These are phyloP conservation scores for Coelastrella sp. DNA, from an alignment of 139 green algal species.

Conservation along the genomic window DNA sequence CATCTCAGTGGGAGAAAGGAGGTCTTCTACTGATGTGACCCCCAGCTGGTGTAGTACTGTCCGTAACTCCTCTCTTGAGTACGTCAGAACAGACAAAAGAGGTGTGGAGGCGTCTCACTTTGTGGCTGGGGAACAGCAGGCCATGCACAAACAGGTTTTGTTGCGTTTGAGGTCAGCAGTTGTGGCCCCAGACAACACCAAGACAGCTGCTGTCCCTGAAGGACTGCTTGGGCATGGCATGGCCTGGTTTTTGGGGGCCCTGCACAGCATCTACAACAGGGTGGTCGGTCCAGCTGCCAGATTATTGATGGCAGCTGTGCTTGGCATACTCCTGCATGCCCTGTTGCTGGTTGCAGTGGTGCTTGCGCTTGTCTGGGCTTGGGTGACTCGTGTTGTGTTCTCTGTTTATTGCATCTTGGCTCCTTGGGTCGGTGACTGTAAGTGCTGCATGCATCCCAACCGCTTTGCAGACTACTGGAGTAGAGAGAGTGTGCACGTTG, in stretches of 20 bases:
- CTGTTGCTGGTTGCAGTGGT: conserved; percentile 10
- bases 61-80: background rate
- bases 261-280: background rate
- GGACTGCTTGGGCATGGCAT: no score
- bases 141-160: no score
- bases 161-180: no score
- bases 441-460: background rate
- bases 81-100: background rate
- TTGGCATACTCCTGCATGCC: background rate
- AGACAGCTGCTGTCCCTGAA: no score
- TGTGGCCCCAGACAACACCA: no score
- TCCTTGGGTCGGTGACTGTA: background rate
- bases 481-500: background rate
- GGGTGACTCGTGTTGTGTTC: background rate
- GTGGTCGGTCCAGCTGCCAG: background rate
- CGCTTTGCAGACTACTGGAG: background rate
- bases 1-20: background rate
- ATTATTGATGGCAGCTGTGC: background rate
- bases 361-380: background rate
- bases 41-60: background rate
- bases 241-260: no score
- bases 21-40: background rate
- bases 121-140: no score
- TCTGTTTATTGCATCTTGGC: conserved; percentile 19
- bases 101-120: no score